A percentile compares a stretch with the other conserved stretches of the same genome.
These are phyloP conservation scores for Angomonas ambiguus DNA, from an alignment of 208 protist genomes.

Conservation along the genomic window DNA sequence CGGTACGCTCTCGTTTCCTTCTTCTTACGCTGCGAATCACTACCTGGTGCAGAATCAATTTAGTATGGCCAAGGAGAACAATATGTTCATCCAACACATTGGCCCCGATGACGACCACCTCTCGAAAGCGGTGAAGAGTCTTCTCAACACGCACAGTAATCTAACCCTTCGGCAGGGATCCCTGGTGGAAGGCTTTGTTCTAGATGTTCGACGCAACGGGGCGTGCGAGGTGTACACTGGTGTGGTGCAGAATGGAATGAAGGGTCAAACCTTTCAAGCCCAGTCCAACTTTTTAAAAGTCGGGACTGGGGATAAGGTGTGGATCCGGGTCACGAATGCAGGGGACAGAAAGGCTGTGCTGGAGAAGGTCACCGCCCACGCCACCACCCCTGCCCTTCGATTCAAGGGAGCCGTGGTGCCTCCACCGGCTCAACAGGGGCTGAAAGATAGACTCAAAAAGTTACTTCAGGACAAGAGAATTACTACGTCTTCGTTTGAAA, in stretches of 20 bases:
- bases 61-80: constrained; percentile 27
- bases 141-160: constrained; percentile 17
- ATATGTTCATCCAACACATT: constrained; percentile 37
- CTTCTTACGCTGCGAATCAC: constrained; percentile 36
- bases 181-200: constrained; percentile 60
- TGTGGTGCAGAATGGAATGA: constrained; percentile 25
- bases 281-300: constrained; percentile 76
- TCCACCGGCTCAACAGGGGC: neutral
- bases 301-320: constrained; percentile 46
- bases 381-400: neutral
- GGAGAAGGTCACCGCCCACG: neutral
- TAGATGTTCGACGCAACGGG: constrained; percentile 33
- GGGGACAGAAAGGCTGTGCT: constrained; percentile 17
- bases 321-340: constrained; percentile 40
- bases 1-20: constrained; percentile 63
- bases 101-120: constrained; percentile 18
- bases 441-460: constrained; percentile 3
- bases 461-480: constrained; percentile 35
- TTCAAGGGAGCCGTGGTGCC: neutral
- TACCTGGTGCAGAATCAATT: constrained; percentile 51
- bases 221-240: constrained; percentile 67
- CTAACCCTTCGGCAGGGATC: constrained; percentile 25
- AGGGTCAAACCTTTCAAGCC: constrained; percentile 33
- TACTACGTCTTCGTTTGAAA: neutral
- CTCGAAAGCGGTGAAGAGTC: constrained; percentile 15